Evolutionary conservation across 306 rosid species (phyloP), one percentile per base, ranked within the genome.

Genomic region (Corylus heterophylla): DNA sequence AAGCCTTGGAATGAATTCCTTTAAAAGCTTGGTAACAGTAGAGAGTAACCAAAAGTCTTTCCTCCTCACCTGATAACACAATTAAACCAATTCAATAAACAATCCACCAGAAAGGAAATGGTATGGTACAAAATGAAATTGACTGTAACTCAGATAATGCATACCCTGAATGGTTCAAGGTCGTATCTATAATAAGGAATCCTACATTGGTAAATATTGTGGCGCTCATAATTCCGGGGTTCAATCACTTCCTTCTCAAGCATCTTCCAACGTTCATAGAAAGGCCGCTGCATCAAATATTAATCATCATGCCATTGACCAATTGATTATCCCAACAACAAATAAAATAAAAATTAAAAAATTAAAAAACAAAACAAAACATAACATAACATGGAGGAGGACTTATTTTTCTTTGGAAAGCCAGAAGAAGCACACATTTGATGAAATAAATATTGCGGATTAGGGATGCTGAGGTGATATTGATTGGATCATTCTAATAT

Each of bases 171-270:
- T 68, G 97, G 97, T 85, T 94, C 98, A 81, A 92, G 76, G 86
- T 92, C 97, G 83, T 94, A 94, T 92, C 97, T 90, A 77, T 94
- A 94, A 83, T 79, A 83, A 54, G 92, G 86, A 80, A 85, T 90
- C 83, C 93, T 85, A 74, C 89, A 64, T 69, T 85, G 94, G 74
- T 75, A 89, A 39, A 85, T 87, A 82, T 69, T 77, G 0, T 89
- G 91, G 75, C 97, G 90, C 84, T 94, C 98, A 44, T 67, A 72
- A 85, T 92, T 94, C 83, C 98, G 93, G 73, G 94, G 98, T 88
- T 94, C 98, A 78, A 94, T 92, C 83, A 94, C 94, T 87, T 92
- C 98, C 84, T 90, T 94, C 89, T 94, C 98, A 78, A 94, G 94
- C 98, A 94, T 89, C 87, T 88, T 94, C 97, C 97, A 94, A 79